Percentiles rank a stretch among this genome's conserved stretches.
phyloP scores from a whole-genome alignment of 1,284 basidiomycete genomes.

The Mycosarcoma mackinlayi region DNA sequence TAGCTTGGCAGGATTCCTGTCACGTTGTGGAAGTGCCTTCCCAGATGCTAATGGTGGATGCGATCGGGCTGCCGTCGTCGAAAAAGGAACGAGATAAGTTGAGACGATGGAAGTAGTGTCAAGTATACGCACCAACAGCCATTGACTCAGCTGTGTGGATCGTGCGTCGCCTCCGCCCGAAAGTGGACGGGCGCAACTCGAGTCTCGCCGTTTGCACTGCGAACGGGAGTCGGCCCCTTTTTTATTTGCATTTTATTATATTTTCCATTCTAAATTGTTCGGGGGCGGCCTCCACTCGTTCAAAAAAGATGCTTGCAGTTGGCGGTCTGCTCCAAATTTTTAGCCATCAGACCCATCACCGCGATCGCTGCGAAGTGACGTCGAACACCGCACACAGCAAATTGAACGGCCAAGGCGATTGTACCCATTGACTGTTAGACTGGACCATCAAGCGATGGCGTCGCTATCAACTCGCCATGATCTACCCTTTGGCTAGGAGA shows the following conservation, averaged over 20 bases:
- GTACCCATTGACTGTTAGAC: background rate
- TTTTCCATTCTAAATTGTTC: background rate
- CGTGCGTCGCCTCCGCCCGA: slow-evolving; percentile 8
- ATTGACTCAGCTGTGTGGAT: slow-evolving; percentile 3
- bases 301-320: slow-evolving; percentile 14
- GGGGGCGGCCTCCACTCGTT: slow-evolving; percentile 21
- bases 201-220: background rate
- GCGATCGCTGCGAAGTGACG: slow-evolving; percentile 43
- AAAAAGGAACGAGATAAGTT: background rate
- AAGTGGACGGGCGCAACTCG: no score
- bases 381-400: slow-evolving; percentile 7
- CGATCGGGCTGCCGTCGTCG: background rate
- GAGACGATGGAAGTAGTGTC: no score
- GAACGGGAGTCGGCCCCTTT: background rate
- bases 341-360: background rate
- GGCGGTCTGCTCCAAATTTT: slow-evolving; percentile 12
- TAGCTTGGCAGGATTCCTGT: no score
- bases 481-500: no score
- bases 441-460: background rate
- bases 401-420: background rate
- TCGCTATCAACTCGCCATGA: background rate
- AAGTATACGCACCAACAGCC: no score
- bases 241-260: background rate
- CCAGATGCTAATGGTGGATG: slow-evolving; percentile 2
- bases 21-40: no score